phyloP scores from a whole-genome alignment of 2,329 filamentous ascomycete genomes.

The Corynespora cassiicola region DNA sequence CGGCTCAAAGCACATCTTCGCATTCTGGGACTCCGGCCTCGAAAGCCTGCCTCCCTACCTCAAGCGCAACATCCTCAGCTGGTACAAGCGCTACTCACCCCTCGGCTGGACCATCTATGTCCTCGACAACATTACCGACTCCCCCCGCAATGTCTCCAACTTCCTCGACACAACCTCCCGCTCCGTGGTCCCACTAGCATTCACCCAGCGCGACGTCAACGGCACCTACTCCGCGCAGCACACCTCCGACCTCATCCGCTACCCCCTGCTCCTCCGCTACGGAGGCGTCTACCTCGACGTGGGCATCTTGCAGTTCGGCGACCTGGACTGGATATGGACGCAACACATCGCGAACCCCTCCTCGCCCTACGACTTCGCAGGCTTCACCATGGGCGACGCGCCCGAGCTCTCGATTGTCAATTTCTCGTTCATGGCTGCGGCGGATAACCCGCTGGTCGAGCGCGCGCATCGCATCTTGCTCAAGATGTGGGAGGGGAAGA shows the following conservation, averaged over 20 bases:
- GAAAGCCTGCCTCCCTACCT: constrained; percentile 58
- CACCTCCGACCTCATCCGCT: constrained; percentile 65
- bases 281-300: constrained; percentile 67
- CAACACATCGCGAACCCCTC: constrained; percentile 54
- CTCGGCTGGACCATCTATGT: constrained; percentile 63
- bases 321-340: constrained; percentile 62
- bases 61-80: constrained; percentile 60
- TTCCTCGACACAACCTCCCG: constrained; percentile 57
- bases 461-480: constrained; percentile 59
- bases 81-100: constrained; percentile 60
- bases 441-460: constrained; percentile 56
- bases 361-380: constrained; percentile 51
- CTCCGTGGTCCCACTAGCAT: constrained; percentile 56
- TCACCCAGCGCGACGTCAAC: constrained; percentile 56
- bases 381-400: constrained; percentile 28
- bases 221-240: constrained; percentile 62
- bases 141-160: constrained; percentile 56
- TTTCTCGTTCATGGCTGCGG: constrained; percentile 24
- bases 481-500: constrained; percentile 56
- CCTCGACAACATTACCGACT: constrained; percentile 53
- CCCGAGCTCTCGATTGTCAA: constrained; percentile 29
- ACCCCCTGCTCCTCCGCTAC: constrained; percentile 62
- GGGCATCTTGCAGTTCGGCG: constrained; percentile 63
- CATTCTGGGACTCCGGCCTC: constrained; percentile 64
- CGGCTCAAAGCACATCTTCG: constrained; percentile 62